These are phyloP conservation scores for Panaeolus cyanescens DNA, from an alignment of 768 basidiomycete genomes.

Conservation along the genomic window DNA sequence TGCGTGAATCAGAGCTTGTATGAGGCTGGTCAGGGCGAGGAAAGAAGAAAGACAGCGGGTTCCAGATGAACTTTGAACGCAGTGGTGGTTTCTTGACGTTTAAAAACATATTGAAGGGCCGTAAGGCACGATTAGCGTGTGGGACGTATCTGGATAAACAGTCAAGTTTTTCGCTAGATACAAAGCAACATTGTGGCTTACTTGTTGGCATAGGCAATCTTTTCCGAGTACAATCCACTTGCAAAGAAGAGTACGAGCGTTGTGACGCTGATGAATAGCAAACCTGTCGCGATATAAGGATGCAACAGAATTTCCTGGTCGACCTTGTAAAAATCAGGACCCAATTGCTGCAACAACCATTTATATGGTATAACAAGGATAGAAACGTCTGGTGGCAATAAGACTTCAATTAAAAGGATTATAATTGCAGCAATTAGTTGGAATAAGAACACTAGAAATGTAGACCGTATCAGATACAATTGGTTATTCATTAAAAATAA, in stretches of 20 bases:
- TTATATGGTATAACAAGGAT: slow-evolving; percentile 67
- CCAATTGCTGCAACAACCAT: slow-evolving; percentile 44
- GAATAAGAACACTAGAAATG: slow-evolving; percentile 66
- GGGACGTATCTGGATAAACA: slow-evolving; percentile 80
- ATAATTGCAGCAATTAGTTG: slow-evolving; percentile 68
- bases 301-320: slow-evolving; percentile 51
- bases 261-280: slow-evolving; percentile 86
- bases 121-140: slow-evolving; percentile 89
- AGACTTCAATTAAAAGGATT: slow-evolving; percentile 75
- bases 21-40: slow-evolving; percentile 37
- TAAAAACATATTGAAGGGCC: slow-evolving; percentile 95
- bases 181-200: slow-evolving; percentile 35
- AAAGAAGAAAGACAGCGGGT: slow-evolving; percentile 62
- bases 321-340: slow-evolving; percentile 53
- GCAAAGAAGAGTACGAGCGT: slow-evolving; percentile 95
- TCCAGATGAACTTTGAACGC: slow-evolving; percentile 57
- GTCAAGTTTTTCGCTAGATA: background rate
- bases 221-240: slow-evolving; percentile 94
- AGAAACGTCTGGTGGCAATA: slow-evolving; percentile 63
- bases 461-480: background rate
- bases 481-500: slow-evolving; percentile 17
- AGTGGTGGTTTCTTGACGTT: slow-evolving; percentile 87
- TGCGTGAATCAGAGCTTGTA: slow-evolving; percentile 22
- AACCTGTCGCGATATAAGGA: slow-evolving; percentile 75
- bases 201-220: slow-evolving; percentile 96